Percentiles rank a stretch among this genome's conserved stretches.
Evolutionary conservation across 495 filamentous ascomycete genomes (phyloP).

Genomic region (Annulohypoxylon maeteangense): DNA sequence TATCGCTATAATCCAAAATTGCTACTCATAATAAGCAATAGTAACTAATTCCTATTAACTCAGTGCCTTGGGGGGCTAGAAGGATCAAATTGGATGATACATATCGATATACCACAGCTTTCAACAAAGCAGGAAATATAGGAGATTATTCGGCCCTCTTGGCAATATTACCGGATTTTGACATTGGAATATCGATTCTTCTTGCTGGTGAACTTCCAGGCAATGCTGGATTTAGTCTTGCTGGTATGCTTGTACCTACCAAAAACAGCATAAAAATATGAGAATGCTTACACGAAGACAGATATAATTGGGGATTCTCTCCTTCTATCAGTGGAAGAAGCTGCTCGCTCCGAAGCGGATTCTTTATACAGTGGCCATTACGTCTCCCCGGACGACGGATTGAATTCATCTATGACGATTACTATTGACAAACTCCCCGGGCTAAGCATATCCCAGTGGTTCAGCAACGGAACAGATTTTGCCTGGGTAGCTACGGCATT

Average conservation of each 20-base stretch:
- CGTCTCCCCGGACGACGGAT: conserved; percentile 32
- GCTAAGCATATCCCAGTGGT: conserved; percentile 58
- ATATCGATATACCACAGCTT: conserved; percentile 56
- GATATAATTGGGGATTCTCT: conserved; percentile 49
- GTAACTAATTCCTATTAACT: neutral
- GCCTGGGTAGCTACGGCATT: conserved; percentile 46
- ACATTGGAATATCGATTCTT: conserved; percentile 64
- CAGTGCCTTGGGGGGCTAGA: conserved; percentile 67
- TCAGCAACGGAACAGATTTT: conserved; percentile 63
- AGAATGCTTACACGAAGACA: conserved; percentile 19
- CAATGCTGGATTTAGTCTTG: conserved; percentile 49
- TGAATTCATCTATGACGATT: conserved; percentile 59
- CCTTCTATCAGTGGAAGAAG: conserved; percentile 51
- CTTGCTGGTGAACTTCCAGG: conserved; percentile 56
- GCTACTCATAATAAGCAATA: neutral
- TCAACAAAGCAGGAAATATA: conserved; percentile 65
- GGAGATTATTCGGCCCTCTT: conserved; percentile 61
- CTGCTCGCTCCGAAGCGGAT: conserved; percentile 54
- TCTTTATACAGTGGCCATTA: conserved; percentile 55
- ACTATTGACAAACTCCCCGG: conserved; percentile 55
- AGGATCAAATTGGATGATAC: conserved; percentile 49
- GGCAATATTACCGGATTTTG: conserved; percentile 63
- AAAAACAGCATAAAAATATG: neutral
- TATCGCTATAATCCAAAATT: neutral
- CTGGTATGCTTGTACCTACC: conserved; percentile 32